phyloP scores from a whole-genome alignment of 441 rosid genomes.

The Populus hybrid region DNA sequence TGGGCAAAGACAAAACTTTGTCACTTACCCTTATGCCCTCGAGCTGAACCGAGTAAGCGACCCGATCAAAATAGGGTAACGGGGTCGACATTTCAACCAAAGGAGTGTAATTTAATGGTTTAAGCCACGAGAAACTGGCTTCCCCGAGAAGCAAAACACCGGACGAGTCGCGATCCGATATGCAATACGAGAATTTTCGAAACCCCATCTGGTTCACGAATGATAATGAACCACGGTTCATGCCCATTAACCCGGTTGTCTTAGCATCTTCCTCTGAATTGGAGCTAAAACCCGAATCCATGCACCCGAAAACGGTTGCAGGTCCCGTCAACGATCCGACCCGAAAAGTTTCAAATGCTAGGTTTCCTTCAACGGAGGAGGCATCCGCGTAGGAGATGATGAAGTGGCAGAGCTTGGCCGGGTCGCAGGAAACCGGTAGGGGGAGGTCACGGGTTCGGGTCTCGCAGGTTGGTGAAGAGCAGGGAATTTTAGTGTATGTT shows the following conservation, averaged over 20 bases:
- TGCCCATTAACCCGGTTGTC: constrained; percentile 84
- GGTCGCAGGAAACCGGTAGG: constrained; percentile 77
- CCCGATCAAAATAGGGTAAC: constrained; percentile 67
- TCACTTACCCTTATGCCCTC: constrained; percentile 54
- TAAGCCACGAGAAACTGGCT: constrained; percentile 56
- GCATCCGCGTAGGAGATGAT: constrained; percentile 89
- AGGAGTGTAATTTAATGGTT: constrained; percentile 43
- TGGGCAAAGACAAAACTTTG: constrained; percentile 42
- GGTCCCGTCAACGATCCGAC: constrained; percentile 51
- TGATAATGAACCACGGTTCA: constrained; percentile 85
- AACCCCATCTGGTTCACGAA: constrained; percentile 71
- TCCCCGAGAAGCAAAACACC: constrained; percentile 76
- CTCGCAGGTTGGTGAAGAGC: constrained; percentile 73
- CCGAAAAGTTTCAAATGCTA: constrained; percentile 68
- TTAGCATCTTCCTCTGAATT: constrained; percentile 56
- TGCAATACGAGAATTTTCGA: constrained; percentile 78
- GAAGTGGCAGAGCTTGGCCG: constrained; percentile 63
- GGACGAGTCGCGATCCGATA: constrained; percentile 52
- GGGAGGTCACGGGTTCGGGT: constrained; percentile 65
- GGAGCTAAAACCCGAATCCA: constrained; percentile 51
- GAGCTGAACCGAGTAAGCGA: constrained; percentile 70
- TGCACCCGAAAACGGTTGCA: constrained; percentile 74
- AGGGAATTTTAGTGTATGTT: constrained; percentile 49
- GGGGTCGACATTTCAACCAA: constrained; percentile 44
- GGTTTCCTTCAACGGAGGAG: constrained; percentile 73